phyloP scores from a whole-genome alignment of 2,329 filamentous ascomycete species.

The Fusarium siculi region DNA sequence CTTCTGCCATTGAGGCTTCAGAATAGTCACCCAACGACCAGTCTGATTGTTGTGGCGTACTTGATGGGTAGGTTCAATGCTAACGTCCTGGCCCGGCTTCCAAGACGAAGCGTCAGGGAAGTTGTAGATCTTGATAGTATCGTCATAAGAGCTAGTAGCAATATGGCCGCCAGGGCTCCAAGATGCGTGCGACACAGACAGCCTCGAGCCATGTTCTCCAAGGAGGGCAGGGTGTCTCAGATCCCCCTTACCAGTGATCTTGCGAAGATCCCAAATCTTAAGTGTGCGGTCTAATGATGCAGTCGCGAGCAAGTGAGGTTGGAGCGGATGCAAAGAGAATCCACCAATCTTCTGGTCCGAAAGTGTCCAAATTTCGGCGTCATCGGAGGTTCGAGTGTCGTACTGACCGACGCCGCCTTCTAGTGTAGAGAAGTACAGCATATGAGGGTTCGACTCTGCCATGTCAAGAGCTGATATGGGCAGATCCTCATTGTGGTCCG shows the following conservation, averaged over 20 bases:
- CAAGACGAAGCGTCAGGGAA: constrained; percentile 72
- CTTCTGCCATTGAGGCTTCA: constrained; percentile 88
- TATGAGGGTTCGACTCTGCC: constrained; percentile 73
- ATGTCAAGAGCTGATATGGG: constrained; percentile 89
- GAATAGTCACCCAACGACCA: constrained; percentile 88
- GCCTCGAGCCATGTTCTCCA: constrained; percentile 81
- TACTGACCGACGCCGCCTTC: constrained; percentile 83
- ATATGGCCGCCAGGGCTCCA: constrained; percentile 88
- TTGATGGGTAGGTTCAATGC: constrained; percentile 75
- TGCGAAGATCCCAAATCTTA: constrained; percentile 92
- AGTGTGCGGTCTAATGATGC: constrained; percentile 90
- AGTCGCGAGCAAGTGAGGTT: constrained; percentile 86
- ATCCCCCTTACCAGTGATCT: constrained; percentile 73
- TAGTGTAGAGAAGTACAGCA: constrained; percentile 88
- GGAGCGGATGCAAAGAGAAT: constrained; percentile 83
- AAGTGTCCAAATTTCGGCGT: constrained; percentile 76
- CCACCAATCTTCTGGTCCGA: constrained; percentile 96
- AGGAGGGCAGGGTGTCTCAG: constrained; percentile 73
- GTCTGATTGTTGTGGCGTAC: constrained; percentile 96
- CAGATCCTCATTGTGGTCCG: constrained; percentile 74
- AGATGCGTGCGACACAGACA: constrained; percentile 92
- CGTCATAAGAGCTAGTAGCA: constrained; percentile 93
- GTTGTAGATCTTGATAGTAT: constrained; percentile 92
- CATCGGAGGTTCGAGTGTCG: constrained; percentile 73
- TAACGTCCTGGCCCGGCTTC: constrained; percentile 67